A percentile compares a stretch with the other conserved stretches of the same genome.
Evolutionary conservation across 495 filamentous ascomycete genomes (phyloP).

Genomic region (Penicillium lividum): DNA sequence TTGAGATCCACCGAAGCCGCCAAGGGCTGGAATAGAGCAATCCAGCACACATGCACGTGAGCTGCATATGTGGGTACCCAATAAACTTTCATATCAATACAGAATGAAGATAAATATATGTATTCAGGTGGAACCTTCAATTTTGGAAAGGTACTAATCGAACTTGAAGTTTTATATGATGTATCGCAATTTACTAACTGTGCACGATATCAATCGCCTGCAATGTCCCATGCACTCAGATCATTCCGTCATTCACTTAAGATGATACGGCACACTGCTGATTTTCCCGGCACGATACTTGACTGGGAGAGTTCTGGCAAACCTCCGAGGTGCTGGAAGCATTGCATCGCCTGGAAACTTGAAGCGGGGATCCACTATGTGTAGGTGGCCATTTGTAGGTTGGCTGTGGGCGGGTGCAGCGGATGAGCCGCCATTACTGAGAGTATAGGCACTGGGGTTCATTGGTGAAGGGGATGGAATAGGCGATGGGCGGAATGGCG

Average conservation of each 20-base stretch:
- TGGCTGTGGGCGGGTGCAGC: constrained; percentile 31
- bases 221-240: constrained; percentile 24
- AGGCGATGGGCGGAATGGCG: constrained; percentile 52
- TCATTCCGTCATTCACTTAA: constrained; percentile 51
- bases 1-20: neutral
- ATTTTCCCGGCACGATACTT: constrained; percentile 88
- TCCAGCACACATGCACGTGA: no score
- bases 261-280: constrained; percentile 90
- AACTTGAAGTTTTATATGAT: constrained; percentile 14
- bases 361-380: constrained; percentile 80
- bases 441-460: constrained; percentile 76
- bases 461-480: constrained; percentile 60
- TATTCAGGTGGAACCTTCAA: neutral
- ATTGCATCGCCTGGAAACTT: constrained; percentile 81
- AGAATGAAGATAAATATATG: no score
- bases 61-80: no score
- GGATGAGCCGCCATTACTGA: constrained; percentile 57
- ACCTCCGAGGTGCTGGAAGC: constrained; percentile 82
- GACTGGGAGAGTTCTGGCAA: constrained; percentile 55
- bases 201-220: constrained; percentile 32
- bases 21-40: no score
- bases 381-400: constrained; percentile 45
- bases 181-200: constrained; percentile 29
- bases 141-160: neutral
- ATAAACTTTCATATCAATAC: no score